Evolutionary conservation across 2,329 filamentous ascomycete genomes (phyloP), one percentile per base, ranked within the genome.

Genomic region (Talaromyces amestolkiae): DNA sequence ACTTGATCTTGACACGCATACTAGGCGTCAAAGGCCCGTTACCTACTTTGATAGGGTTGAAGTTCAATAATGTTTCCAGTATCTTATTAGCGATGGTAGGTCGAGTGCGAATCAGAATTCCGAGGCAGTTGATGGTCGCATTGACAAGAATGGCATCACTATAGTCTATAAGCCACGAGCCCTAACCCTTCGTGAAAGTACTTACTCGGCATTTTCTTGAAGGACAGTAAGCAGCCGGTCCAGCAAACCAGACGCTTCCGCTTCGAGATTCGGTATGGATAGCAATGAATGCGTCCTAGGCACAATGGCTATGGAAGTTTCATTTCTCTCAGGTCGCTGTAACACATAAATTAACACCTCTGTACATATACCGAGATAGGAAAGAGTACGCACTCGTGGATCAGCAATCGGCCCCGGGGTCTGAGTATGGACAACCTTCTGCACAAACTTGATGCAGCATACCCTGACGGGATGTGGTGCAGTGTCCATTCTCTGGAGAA

Each of bases 381-480:
- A 15, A 39, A 43, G 9, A 35, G 33, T 65, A 82, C 86, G 77
- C 86, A 97, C 92, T 82, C 92, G 88, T 70, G 91, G 90, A 75
- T 98, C 94, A 64, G 87, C 84, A 70, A 91, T 91, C 66, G 89
- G 81, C 56, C 92, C 92, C n/a, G 89, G 88, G 11, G 92, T 97
- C 78, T 99, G 94, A 19, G 93, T 91, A 70, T 97, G 86, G 53
- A 99, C 91, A 53, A 98, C 92, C 69, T 92, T 89, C 80, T 99
- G 94, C 43, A 92, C 90, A 77, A 99, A 99, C 79, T 99, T 99
- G 84, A 98, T 90, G 81, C 95, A 98, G 83, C 93, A 96, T 76
- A 98, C 89, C 72, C 89, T 89, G 68, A 98, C 87, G 2, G 92
- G 90, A 13, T 89, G 85, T 15, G 87, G 81, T 19, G 91, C 89